Percentiles rank a stretch among this genome's conserved stretches.
Conservation (phyloP, 2,329 filamentous ascomycete species). For the Monosporascus cannonballus region DNA sequence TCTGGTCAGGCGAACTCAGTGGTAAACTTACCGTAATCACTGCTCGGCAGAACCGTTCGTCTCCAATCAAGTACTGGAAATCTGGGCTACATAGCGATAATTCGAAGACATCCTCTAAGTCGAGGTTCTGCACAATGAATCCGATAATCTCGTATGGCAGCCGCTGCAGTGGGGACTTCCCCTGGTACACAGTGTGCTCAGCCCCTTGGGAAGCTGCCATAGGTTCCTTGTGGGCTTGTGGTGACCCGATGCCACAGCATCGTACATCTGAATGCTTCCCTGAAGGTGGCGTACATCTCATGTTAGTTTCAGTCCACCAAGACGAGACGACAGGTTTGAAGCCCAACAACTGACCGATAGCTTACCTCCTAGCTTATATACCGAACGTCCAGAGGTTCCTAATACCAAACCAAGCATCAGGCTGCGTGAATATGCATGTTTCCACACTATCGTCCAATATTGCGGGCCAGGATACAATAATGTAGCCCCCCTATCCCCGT, state of each 20-base stretch:
- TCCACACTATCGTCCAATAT: too few relatives aligned
- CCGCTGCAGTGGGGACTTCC: constrained; percentile 14
- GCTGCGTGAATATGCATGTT: too few relatives aligned
- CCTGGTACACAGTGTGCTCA: background rate
- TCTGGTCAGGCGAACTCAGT: background rate
- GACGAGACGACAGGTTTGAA: background rate
- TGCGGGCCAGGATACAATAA: too few relatives aligned
- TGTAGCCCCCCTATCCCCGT: too few relatives aligned
- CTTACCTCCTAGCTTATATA: background rate
- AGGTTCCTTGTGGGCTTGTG: background rate
- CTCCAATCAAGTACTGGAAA: constrained; percentile 44
- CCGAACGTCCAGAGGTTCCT: background rate
- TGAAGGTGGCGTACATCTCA: background rate
- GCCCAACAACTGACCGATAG: background rate
- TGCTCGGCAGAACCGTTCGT: constrained; percentile 51
- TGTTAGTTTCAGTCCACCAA: background rate
- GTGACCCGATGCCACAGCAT: background rate
- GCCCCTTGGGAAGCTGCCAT: background rate
- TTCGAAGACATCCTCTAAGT: constrained; percentile 51
- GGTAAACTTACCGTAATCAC: constrained; percentile 46
- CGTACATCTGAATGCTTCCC: background rate
- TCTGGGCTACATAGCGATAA: constrained; percentile 46
- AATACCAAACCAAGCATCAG: too few relatives aligned
- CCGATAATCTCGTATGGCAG: constrained; percentile 62
- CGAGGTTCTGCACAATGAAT: constrained; percentile 47